Conservation (phyloP, 306 rosid genomes). For the Cicer cuneatum region DNA sequence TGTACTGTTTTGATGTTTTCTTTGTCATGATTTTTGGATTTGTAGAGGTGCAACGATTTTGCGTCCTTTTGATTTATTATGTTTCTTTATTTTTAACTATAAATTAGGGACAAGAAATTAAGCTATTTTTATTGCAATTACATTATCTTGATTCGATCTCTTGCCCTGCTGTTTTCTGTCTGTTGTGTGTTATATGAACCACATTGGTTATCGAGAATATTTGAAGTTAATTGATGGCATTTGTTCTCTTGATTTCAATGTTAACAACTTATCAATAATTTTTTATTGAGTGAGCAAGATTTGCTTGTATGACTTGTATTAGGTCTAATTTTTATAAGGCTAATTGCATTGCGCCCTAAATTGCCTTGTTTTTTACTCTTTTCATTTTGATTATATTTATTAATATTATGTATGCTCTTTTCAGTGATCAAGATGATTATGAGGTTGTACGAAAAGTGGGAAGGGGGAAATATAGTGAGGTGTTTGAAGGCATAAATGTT, state of each 20-base stretch:
- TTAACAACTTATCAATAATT: background rate
- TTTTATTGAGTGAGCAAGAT: background rate
- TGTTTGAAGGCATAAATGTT: constrained; percentile 91
- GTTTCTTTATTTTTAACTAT: background rate
- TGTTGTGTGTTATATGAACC: constrained; percentile 19
- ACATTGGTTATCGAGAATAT: constrained; percentile 6
- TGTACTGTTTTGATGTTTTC: constrained; percentile 6
- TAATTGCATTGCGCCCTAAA: background rate
- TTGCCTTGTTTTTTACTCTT: background rate
- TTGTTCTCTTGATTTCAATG: constrained; percentile 7
- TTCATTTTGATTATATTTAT: background rate
- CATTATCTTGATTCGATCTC: constrained; percentile 44
- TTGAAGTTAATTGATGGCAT: constrained; percentile 34
- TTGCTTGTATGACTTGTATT: background rate
- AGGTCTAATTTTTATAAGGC: constrained; percentile 4
- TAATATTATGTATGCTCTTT: constrained; percentile 17
- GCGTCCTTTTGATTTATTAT: background rate
- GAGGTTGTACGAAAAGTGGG: constrained; percentile 98
- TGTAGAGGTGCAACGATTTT: background rate
- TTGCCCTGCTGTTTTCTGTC: background rate
- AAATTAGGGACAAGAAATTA: background rate
- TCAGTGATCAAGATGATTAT: constrained; percentile 93
- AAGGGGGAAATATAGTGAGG: constrained; percentile 99
- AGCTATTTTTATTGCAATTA: constrained; percentile 16
- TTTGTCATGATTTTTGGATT: background rate